phyloP scores from a whole-genome alignment of 768 basidiomycete genomes.

The Pleurotus sapidus region DNA sequence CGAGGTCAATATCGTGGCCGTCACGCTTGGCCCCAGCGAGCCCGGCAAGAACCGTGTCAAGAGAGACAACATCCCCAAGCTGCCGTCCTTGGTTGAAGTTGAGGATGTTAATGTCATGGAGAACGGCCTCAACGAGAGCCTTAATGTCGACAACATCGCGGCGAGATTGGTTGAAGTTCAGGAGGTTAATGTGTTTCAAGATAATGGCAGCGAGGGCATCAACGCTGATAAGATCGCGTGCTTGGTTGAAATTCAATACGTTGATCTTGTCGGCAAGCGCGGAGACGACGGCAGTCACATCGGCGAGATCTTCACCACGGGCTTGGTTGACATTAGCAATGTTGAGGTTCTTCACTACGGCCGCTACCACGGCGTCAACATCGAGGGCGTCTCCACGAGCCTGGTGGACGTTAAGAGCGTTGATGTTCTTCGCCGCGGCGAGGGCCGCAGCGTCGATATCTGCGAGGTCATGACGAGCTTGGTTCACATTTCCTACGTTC shows the following conservation, averaged over 20 bases:
- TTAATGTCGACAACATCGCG: slow-evolving; percentile 7
- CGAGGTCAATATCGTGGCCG: too few species aligned
- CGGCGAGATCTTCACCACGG: not conserved
- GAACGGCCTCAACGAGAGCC: slow-evolving; percentile 1
- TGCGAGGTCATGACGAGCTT: not conserved
- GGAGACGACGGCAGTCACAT: not conserved
- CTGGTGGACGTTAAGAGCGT: not conserved
- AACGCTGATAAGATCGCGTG: slow-evolving; percentile 9
- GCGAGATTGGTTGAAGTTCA: not conserved
- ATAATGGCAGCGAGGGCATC: not conserved
- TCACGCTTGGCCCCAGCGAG: too few species aligned
- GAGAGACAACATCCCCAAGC: too few species aligned
- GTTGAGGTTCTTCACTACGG: not conserved
- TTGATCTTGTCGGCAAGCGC: slow-evolving; percentile 8
- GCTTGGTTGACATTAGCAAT: not conserved
- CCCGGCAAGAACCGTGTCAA: too few species aligned
- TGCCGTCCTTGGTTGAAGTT: too few species aligned
- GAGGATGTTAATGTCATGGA: not conserved
- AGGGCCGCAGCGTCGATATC: not conserved
- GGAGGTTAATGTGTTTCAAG: slow-evolving; percentile 1
- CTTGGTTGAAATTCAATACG: slow-evolving; percentile 8
- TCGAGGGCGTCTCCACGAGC: not conserved
- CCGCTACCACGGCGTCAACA: not conserved
- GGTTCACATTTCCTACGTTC: not conserved
- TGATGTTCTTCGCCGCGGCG: not conserved